These are phyloP conservation scores for Ashbya aceris DNA, from an alignment of 1,139 yeast species.

Conservation along the genomic window DNA sequence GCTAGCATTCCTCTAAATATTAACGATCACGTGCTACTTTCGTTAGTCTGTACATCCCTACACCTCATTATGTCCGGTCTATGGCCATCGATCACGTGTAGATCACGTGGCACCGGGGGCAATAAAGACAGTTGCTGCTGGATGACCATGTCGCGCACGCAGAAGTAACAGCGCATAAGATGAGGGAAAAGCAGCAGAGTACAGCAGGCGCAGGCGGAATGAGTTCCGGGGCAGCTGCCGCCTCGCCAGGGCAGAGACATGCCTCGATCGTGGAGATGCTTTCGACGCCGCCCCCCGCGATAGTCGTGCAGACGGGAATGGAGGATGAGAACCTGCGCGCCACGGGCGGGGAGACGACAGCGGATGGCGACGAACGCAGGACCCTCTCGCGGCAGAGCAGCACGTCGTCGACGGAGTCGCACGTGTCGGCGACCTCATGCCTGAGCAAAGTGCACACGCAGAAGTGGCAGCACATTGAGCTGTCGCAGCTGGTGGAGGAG, in stretches of 20 bases:
- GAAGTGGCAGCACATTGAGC: constrained; percentile 65
- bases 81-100: too few species aligned
- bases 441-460: constrained; percentile 22
- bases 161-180: too few species aligned
- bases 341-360: neutral
- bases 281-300: constrained; percentile 68
- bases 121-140: too few species aligned
- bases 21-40: too few species aligned
- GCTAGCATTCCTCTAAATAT: too few species aligned
- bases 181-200: too few species aligned
- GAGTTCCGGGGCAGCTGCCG: constrained; percentile 3
- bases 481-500: constrained; percentile 66
- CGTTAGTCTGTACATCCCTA: too few species aligned
- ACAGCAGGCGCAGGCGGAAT: too few species aligned
- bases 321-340: neutral
- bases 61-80: too few species aligned
- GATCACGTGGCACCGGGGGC: too few species aligned
- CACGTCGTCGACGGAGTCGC: constrained; percentile 15
- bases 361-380: constrained; percentile 2
- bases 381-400: constrained; percentile 33
- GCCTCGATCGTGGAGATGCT: constrained; percentile 76
- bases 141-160: too few species aligned
- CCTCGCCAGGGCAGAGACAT: constrained; percentile 34
- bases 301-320: constrained; percentile 7
- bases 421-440: constrained; percentile 12